Percentiles rank a stretch among this genome's conserved stretches.
Evolutionary conservation across 1,284 basidiomycete genomes (phyloP).

Genomic region (Sporisorium reilianum): DNA sequence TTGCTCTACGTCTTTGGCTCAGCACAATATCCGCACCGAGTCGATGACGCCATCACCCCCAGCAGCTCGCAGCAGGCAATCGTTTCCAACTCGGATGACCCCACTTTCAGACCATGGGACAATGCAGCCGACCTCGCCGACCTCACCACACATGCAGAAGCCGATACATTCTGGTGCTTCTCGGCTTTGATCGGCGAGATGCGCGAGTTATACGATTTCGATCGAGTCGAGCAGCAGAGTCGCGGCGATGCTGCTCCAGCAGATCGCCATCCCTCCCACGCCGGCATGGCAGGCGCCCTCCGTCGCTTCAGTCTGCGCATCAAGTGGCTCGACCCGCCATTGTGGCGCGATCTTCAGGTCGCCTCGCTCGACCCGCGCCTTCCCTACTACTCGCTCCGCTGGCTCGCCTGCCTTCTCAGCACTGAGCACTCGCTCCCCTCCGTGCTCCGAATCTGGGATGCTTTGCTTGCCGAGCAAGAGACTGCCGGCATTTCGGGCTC

Average conservation of each 20-base stretch:
- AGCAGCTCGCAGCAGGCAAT: constrained; percentile 28
- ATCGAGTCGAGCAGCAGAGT: constrained; percentile 50
- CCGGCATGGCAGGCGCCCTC: constrained; percentile 61
- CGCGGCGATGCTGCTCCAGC: constrained; percentile 15
- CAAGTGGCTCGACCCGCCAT: constrained; percentile 52
- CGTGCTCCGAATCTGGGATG: constrained; percentile 65
- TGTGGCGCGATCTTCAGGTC: constrained; percentile 53
- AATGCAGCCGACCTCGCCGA: constrained; percentile 30
- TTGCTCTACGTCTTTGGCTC: constrained; percentile 59
- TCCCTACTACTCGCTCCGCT: constrained; percentile 67
- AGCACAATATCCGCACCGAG: constrained; percentile 19
- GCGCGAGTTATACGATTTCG: constrained; percentile 67
- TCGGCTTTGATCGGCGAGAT: constrained; percentile 62
- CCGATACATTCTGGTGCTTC: constrained; percentile 69
- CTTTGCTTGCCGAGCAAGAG: constrained; percentile 59
- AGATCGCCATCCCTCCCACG: constrained; percentile 14
- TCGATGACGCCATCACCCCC: constrained; percentile 7
- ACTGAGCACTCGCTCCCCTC: constrained; percentile 61
- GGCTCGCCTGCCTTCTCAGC: constrained; percentile 64
- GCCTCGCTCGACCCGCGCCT: constrained; percentile 59
- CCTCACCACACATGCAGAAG: constrained; percentile 53
- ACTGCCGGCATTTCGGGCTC: constrained; percentile 19
- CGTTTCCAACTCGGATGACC: neutral
- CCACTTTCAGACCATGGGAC: constrained; percentile 17
- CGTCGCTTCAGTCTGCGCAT: constrained; percentile 57